A percentile compares a stretch with the other conserved stretches of the same genome.
phyloP scores from a whole-genome alignment of 73 alveolate species.

The Stentor coeruleus region DNA sequence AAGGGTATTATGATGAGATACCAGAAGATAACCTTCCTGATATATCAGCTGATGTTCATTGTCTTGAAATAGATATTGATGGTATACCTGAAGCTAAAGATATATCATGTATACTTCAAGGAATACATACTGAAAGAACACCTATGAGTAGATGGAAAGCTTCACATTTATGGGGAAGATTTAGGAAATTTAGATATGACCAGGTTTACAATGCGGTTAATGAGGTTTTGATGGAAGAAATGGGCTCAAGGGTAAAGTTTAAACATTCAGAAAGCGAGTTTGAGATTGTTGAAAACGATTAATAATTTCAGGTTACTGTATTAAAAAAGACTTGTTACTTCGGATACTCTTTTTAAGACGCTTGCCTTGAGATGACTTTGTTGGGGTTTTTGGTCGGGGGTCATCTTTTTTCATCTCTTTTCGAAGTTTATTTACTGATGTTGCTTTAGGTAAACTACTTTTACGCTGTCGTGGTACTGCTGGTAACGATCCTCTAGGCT shows the following conservation, averaged over 20 bases:
- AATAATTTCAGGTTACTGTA: background rate
- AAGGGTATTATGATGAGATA: background rate
- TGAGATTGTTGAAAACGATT: background rate
- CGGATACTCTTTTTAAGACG: background rate
- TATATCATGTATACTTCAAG: conserved; percentile 9
- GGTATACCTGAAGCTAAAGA: conserved; percentile 21
- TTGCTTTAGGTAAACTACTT: no score
- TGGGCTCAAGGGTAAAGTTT: background rate
- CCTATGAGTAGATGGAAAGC: conserved; percentile 10
- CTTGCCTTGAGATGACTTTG: background rate
- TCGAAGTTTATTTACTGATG: no score
- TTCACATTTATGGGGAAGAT: conserved; percentile 5
- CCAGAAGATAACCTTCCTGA: background rate
- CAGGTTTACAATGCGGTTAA: background rate
- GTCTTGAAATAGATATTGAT: background rate
- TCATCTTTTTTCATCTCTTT: no score
- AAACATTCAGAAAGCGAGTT: background rate
- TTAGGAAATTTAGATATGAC: background rate
- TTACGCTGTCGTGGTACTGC: no score
- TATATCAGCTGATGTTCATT: background rate
- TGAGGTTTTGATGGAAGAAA: background rate
- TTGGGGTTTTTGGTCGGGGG: no score
- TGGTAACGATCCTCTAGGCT: no score
- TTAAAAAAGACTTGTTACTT: background rate
- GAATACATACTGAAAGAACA: conserved; percentile 9